Evolutionary conservation across 2,329 filamentous ascomycete species (phyloP), one percentile per base, ranked within the genome.

Genomic region (Ophiocordyceps polyrhachis-furcata): DNA sequence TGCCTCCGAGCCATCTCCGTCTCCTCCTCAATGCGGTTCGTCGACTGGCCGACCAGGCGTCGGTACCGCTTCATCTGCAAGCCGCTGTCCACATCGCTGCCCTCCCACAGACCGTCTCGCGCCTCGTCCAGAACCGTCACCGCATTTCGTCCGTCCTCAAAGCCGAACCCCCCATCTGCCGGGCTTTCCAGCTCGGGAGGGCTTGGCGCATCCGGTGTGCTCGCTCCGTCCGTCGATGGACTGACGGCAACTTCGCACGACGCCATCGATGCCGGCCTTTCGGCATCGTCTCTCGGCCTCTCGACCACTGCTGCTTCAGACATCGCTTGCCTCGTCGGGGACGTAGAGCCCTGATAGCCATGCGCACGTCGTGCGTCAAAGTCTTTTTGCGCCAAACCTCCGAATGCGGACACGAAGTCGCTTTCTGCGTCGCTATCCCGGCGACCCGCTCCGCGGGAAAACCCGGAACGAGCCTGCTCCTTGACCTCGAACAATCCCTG

Each of bases 11-110:
- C 42, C 45, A 32, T 40, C 28, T 29, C 48, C 52, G 40, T 55
- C 46, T 64, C 62, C 49, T 64, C 62, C 40, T 63, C 60, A 44
- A 64, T 64, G 25, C 59, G 53, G 38, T 56, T 56, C 13, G 56
- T 56, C 29, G 60, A 51, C 41, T 60, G 56, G 31, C 57, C 56
- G 52, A 56, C 56, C 38, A 59, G 56, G 37, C 60, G 51, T 44
- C 59, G 54, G 46, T 61, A 58, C 25, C 54, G 52, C 48, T 61
- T 60, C 47, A 64, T 57, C 44, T 62, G 57, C 40, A 64, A 48
- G 9, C 55, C 57, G 38, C 53, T 54, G n/a, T 64, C 61, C 25
- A 42, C 46, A 44, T 61, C 59, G 17, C 51, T 46, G 29, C 48
- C 50, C 32, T 63, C 58, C 11, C 47, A 45, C 52, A 60, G 6